These are phyloP conservation scores for Salix purpurea DNA, from an alignment of 345 rosid genomes.

Conservation along the genomic window DNA sequence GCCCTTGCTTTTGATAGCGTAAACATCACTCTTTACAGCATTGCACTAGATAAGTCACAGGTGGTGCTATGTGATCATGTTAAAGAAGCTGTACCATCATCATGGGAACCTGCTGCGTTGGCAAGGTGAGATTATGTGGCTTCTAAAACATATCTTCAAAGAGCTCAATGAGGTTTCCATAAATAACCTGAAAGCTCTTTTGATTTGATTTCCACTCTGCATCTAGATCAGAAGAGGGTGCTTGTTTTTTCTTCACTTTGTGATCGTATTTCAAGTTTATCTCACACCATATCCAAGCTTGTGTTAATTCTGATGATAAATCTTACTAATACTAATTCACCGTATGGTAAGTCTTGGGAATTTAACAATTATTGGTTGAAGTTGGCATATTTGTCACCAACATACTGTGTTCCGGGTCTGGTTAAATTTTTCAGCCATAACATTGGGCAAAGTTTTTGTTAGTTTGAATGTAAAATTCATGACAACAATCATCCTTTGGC, in stretches of 20 bases:
- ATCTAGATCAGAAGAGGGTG: neutral
- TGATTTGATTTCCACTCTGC: neutral
- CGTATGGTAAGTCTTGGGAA: neutral
- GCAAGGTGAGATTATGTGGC: slow-evolving; percentile 16
- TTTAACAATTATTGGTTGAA: neutral
- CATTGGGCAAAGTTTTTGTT: neutral
- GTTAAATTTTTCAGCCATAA: neutral
- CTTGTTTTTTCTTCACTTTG: neutral
- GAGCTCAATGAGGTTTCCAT: neutral
- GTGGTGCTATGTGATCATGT: slow-evolving; percentile 15
- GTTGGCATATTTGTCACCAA: neutral
- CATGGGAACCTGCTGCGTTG: slow-evolving; percentile 32
- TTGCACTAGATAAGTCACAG: slow-evolving; percentile 27
- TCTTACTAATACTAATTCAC: neutral
- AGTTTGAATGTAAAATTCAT: too few relatives aligned
- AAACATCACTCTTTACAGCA: slow-evolving; percentile 23
- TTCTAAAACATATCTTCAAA: too few relatives aligned
- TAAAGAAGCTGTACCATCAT: slow-evolving; percentile 28
- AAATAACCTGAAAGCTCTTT: neutral
- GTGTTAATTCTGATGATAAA: neutral
- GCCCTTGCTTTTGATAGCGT: slow-evolving; percentile 32
- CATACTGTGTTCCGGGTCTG: neutral
- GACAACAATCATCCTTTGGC: neutral
- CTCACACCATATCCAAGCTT: neutral
- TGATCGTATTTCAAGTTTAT: neutral